These are phyloP conservation scores for Nidula niveotomentosa DNA, from an alignment of 1,284 basidiomycete species.

Conservation along the genomic window DNA sequence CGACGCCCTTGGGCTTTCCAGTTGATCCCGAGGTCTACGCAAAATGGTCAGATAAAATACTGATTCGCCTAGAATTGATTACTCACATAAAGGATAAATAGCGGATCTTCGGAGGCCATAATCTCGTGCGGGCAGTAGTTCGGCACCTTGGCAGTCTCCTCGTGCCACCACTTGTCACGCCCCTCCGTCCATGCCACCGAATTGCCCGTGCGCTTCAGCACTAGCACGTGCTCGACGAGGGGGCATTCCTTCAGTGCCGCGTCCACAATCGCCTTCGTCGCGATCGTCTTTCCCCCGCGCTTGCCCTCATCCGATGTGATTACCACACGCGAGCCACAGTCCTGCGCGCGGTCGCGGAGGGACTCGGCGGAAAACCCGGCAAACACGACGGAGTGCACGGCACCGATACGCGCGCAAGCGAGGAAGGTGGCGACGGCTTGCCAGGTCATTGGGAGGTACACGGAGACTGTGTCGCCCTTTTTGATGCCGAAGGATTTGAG, in stretches of 20 bases:
- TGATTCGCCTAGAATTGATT: too few species aligned
- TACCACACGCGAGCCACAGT: constrained; percentile 88
- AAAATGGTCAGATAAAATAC: background rate
- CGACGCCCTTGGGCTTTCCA: constrained; percentile 96
- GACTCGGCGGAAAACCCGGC: constrained; percentile 98
- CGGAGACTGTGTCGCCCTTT: constrained; percentile 94
- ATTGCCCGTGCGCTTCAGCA: constrained; percentile 88
- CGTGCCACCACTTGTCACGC: constrained; percentile 97
- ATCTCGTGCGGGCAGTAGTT: constrained; percentile 88
- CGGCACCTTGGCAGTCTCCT: constrained; percentile 84
- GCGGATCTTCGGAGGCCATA: constrained; percentile 90
- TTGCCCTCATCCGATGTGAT: constrained; percentile 97
- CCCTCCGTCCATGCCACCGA: constrained; percentile 83
- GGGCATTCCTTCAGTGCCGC: constrained; percentile 88
- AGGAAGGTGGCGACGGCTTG: constrained; percentile 95
- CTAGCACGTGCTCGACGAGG: constrained; percentile 87
- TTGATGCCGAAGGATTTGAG: constrained; percentile 90
- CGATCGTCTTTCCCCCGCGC: constrained; percentile 93
- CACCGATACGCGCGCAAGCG: constrained; percentile 96
- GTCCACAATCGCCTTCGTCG: constrained; percentile 96
- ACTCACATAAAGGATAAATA: constrained; percentile 96
- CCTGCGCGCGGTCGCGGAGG: constrained; percentile 89
- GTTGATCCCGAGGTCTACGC: constrained; percentile 87
- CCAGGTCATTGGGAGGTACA: constrained; percentile 92
- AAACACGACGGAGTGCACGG: constrained; percentile 98